These are phyloP conservation scores for Filobasidium uniguttulatum DNA, from an alignment of 1,284 basidiomycete genomes.

Conservation along the genomic window DNA sequence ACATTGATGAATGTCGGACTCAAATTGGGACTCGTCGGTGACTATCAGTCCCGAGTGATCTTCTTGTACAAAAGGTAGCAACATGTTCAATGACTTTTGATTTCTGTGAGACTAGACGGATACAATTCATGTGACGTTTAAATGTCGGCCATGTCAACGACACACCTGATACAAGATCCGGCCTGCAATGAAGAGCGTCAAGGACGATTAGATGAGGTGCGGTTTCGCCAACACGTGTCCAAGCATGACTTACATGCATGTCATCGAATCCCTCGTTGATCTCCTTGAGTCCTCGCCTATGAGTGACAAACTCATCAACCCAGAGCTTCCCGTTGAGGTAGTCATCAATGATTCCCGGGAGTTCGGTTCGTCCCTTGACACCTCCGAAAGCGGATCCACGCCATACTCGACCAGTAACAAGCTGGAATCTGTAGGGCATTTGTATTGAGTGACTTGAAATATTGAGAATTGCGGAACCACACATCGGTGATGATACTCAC, in stretches of 20 bases:
- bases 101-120: too few relatives aligned
- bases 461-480: background rate
- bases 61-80: too few relatives aligned
- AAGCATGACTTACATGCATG: conserved; percentile 64
- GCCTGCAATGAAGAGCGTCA: conserved; percentile 38
- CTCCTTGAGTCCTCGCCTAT: conserved; percentile 56
- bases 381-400: conserved; percentile 93
- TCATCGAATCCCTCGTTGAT: conserved; percentile 85
- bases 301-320: conserved; percentile 83
- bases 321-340: conserved; percentile 34
- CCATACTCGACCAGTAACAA: conserved; percentile 85
- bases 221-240: background rate
- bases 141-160: conserved; percentile 40
- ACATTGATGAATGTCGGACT: background rate
- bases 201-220: background rate
- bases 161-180: conserved; percentile 84
- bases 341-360: conserved; percentile 69
- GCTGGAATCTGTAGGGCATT: conserved; percentile 47
- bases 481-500: conserved; percentile 42
- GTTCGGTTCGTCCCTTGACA: conserved; percentile 90
- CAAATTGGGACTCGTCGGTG: background rate
- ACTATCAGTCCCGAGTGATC: background rate
- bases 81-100: too few relatives aligned
- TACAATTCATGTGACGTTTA: too few relatives aligned
- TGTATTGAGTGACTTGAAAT: background rate